Base-by-base conservation (phyloP, 2,329 filamentous ascomycete species). In the Epichloe baconii region DNA sequence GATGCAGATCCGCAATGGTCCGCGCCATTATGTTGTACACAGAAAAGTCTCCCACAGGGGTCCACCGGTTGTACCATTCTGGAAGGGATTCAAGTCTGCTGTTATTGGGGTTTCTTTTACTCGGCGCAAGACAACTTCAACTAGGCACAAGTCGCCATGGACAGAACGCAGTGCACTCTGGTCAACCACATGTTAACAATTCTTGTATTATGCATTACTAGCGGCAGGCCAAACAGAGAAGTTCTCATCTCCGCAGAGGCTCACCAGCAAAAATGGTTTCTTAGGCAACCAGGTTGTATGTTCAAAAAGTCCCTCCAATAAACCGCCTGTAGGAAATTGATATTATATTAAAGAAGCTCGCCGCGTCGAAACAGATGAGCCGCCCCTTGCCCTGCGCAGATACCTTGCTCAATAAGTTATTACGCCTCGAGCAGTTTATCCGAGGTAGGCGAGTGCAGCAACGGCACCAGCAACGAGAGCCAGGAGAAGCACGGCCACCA, bases 381-480 rank as follows among this genome's bases (percentile, higher is more conserved):
- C 19, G 38, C 42, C 19, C 34, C 34, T 31, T 43, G 7, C 35
- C 26, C 19, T 31, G 37, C 21, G 11, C 14, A 35, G 14, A 31
- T 6, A 11, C n/a, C 21, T 48, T 11, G 15, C 23, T 41, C 15
- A 12, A 31, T 31, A 3, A 4, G 3, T 26, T 26, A 0, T 19
- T 21, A 47, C 14, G 1, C 11, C 17, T 47, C 35, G 4, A 23
- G 5, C 5, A 10, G 26, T 44, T 19, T 64, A 66, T 56, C 60
- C 60, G 41, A 69, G 54, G 58, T 61, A 64, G 51, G 59, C 64
- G 52, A 68, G 56, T 55, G 62, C 66, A 48, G 63, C 62, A 51
- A 62, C 57, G 50, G 60, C 66, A 55, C 61, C 66, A 17, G 61
- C 63, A 53, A 66, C 56, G 23, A 68, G 61, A 44, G 60, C 63